Evolutionary conservation across 768 basidiomycete genomes (phyloP).

Genomic region (Lyophyllum shimeji): DNA sequence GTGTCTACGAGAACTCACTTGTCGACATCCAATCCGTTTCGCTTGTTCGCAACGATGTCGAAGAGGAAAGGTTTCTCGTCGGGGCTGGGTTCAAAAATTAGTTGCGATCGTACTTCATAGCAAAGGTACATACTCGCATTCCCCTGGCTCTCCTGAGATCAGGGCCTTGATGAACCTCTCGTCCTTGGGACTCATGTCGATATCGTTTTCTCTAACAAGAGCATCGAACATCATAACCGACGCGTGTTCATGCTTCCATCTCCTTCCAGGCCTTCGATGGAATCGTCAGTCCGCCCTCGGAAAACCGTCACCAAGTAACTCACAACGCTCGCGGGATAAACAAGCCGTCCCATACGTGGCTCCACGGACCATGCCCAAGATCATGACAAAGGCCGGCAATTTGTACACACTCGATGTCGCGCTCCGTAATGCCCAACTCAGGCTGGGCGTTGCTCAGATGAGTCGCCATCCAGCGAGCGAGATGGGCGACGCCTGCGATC

Average conservation of each 20-base stretch:
- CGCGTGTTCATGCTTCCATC: constrained; percentile 77
- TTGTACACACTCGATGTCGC: constrained; percentile 76
- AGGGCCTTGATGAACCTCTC: constrained; percentile 71
- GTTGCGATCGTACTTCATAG: background rate
- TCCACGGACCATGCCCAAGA: constrained; percentile 85
- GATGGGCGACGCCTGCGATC: constrained; percentile 68
- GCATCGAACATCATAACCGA: constrained; percentile 84
- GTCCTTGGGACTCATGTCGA: constrained; percentile 50
- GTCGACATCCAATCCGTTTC: constrained; percentile 85
- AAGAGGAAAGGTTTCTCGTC: constrained; percentile 74
- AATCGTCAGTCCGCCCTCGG: background rate
- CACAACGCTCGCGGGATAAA: constrained; percentile 73
- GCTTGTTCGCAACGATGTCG: constrained; percentile 80
- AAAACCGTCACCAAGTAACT: constrained; percentile 21
- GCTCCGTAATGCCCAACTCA: constrained; percentile 60
- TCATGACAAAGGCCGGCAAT: constrained; percentile 84
- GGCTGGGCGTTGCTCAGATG: constrained; percentile 60
- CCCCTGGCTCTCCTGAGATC: constrained; percentile 59
- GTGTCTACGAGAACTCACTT: constrained; percentile 46
- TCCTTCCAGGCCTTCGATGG: constrained; percentile 37
- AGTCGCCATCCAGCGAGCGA: constrained; percentile 63
- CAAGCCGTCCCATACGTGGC: constrained; percentile 76
- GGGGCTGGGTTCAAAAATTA: constrained; percentile 20
- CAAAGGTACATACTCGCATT: constrained; percentile 48
- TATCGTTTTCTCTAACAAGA: constrained; percentile 55